Percentiles rank a stretch among this genome's conserved stretches.
Conservation (phyloP, 495 filamentous ascomycete genomes). For the Daldinia vernicosa region DNA sequence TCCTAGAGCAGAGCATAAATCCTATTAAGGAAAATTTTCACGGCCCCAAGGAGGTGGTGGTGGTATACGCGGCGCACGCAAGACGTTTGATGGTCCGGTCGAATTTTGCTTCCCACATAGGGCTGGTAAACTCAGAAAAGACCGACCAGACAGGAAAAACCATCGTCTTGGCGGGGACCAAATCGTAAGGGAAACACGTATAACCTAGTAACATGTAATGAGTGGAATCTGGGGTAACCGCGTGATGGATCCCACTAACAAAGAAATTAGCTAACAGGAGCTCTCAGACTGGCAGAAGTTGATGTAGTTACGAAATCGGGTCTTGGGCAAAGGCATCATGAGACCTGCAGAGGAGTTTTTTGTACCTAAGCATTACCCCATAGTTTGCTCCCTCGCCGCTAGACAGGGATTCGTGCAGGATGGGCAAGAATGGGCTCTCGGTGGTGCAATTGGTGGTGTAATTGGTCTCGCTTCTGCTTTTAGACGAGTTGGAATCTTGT, state of each 20-base stretch:
- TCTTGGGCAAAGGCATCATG: slow-evolving; percentile 42
- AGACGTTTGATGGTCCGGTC: slow-evolving; percentile 2
- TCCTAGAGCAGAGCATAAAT: slow-evolving; percentile 13
- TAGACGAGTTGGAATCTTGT: slow-evolving; percentile 9
- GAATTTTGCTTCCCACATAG: slow-evolving; percentile 7
- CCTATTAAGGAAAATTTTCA: slow-evolving; percentile 28
- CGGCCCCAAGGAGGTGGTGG: slow-evolving; percentile 8
- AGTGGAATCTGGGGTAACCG: slow-evolving; percentile 47
- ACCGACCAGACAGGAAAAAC: slow-evolving; percentile 33
- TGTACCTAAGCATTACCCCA: slow-evolving; percentile 52
- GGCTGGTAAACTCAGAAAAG: neutral
- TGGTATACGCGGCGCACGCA: slow-evolving; percentile 25
- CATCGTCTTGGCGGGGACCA: slow-evolving; percentile 26
- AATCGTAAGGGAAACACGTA: slow-evolving; percentile 36
- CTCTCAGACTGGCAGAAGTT: slow-evolving; percentile 12
- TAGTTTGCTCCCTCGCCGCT: slow-evolving; percentile 46
- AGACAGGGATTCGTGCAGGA: slow-evolving; percentile 20
- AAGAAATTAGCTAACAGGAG: slow-evolving; percentile 39
- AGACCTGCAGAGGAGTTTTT: slow-evolving; percentile 44
- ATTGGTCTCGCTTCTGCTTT: slow-evolving; percentile 22
- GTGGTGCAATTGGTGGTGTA: slow-evolving; percentile 33
- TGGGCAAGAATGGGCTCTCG: slow-evolving; percentile 25
- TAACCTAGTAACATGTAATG: slow-evolving; percentile 2
- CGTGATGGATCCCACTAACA: slow-evolving; percentile 46
- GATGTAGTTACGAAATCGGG: slow-evolving; percentile 48